Evolutionary conservation across 345 rosid genomes (phyloP), one percentile per base, ranked within the genome.

Genomic region (Brassica juncea): DNA sequence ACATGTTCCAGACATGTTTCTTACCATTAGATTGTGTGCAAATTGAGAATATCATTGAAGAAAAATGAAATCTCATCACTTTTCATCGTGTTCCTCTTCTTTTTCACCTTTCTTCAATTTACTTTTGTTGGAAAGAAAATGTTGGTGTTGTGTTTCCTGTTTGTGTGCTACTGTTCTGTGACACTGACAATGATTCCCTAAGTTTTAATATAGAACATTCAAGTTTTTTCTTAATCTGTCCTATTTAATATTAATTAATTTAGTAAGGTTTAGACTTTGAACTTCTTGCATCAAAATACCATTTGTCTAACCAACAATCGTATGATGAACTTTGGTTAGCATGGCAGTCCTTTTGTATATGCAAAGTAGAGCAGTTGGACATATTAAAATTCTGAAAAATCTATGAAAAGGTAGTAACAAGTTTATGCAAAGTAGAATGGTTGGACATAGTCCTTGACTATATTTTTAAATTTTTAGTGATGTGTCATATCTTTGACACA

Each of bases 1-100:
- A 81, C 83, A 81, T 81, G 83, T 76, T 71, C 54, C 64, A 71
- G 80, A 81, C 83, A 81, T 81, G 83, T 81, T 81, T 81, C 73
- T 71, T 76, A 70, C 80, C 65, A 70, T 71, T 71, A 75, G 73
- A 71, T 81, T 71, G 16, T 75, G 80, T 66, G 76, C 59, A 70
- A 75, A 79, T 70, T 75, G 62, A 64, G 23, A 64, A 80, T 72
- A 70, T 75, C 83, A 54, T 68, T 80, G 79, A 70, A 8, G 34
- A 49, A 63, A 63, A 19, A 54, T 69, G 49, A 70, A 70, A 61
- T 27, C 37, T 49, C 25, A 27, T 74, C 72, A 80, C 76, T 75
- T 74, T 80, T 70, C 68, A 75, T 69, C 72, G 77, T 78, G 81
- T 72, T 72, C 72, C 15, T 77, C 58, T 64, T 55, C 59, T n/a